These are phyloP conservation scores for Breynia disticha DNA, from an alignment of 441 rosid species.

Conservation along the genomic window DNA sequence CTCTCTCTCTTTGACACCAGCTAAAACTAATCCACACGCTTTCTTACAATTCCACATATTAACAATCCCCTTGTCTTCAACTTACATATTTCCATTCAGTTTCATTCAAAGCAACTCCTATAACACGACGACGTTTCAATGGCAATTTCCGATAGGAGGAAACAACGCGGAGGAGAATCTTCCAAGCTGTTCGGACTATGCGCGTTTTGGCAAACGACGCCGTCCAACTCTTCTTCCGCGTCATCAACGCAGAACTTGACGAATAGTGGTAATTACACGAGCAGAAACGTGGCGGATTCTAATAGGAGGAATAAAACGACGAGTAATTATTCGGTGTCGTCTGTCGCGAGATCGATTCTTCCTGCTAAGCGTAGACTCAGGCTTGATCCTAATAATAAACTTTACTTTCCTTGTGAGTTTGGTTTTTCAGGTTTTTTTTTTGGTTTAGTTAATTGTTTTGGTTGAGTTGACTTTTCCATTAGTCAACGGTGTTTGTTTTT, in stretches of 20 bases:
- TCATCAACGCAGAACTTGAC: slow-evolving; percentile 46
- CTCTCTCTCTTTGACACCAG: no score
- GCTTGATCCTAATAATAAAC: slow-evolving; percentile 64
- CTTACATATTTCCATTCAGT: no score
- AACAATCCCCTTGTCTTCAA: no score
- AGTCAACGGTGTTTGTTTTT: neutral
- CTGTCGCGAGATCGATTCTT: slow-evolving; percentile 75
- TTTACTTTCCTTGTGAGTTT: slow-evolving; percentile 72
- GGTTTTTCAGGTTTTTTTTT: neutral
- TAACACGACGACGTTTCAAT: slow-evolving; percentile 16
- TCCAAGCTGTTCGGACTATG: slow-evolving; percentile 54
- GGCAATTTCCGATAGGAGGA: slow-evolving; percentile 44
- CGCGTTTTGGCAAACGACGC: slow-evolving; percentile 60
- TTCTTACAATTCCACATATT: no score
- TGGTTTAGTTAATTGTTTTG: slow-evolving; percentile 7
- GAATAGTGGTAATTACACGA: no score
- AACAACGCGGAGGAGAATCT: no score
- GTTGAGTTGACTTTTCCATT: neutral
- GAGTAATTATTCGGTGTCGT: slow-evolving; percentile 36
- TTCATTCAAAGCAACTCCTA: no score
- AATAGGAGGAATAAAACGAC: slow-evolving; percentile 19
- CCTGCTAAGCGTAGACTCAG: slow-evolving; percentile 86
- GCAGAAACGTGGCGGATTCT: slow-evolving; percentile 20
- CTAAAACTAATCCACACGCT: no score
- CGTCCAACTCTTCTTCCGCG: slow-evolving; percentile 35